These are phyloP conservation scores for Agapanthus africanus DNA, from an alignment of 106 monocot species.

Conservation along the genomic window DNA sequence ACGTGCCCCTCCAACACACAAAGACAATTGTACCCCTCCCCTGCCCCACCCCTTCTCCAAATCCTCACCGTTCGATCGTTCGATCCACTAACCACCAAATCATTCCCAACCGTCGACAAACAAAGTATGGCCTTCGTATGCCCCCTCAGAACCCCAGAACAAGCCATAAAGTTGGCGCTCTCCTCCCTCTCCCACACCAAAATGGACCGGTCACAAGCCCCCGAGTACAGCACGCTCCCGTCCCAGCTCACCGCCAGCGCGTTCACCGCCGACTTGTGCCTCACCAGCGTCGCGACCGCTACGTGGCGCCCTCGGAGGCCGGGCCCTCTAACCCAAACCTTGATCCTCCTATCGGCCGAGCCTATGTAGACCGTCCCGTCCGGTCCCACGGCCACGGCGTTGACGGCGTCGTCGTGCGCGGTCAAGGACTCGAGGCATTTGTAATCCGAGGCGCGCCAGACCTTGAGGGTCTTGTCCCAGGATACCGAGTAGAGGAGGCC, in stretches of 20 bases:
- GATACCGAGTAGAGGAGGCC: slow-evolving; percentile 63
- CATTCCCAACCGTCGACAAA: slow-evolving; percentile 12
- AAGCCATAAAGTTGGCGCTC: slow-evolving; percentile 23
- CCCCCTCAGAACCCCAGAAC: slow-evolving; percentile 24
- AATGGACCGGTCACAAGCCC: slow-evolving; percentile 34
- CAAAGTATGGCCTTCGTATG: slow-evolving; percentile 38
- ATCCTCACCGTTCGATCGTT: slow-evolving; percentile 43
- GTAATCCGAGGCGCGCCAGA: slow-evolving; percentile 42
- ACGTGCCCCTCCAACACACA: slow-evolving; percentile 35
- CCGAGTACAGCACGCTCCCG: slow-evolving; percentile 53
- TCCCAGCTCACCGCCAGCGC: slow-evolving; percentile 49
- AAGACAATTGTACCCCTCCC: slow-evolving; percentile 24
- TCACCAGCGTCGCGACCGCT: slow-evolving; percentile 31
- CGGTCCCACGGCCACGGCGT: slow-evolving; percentile 46
- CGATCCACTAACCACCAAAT: slow-evolving; percentile 31
- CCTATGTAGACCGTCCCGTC: slow-evolving; percentile 73
- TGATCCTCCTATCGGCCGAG: slow-evolving; percentile 55
- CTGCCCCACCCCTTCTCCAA: slow-evolving; percentile 21
- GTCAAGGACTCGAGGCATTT: slow-evolving; percentile 46
- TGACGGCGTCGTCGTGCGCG: slow-evolving; percentile 84
- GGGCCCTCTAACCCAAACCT: slow-evolving; percentile 32
- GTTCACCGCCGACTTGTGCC: slow-evolving; percentile 49
- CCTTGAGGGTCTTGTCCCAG: slow-evolving; percentile 81
- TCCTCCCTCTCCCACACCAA: slow-evolving; percentile 47
- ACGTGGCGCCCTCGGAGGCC: slow-evolving; percentile 14